Evolutionary conservation across 179 eudicot genomes (phyloP).

Genomic region (Camellia oleifera): DNA sequence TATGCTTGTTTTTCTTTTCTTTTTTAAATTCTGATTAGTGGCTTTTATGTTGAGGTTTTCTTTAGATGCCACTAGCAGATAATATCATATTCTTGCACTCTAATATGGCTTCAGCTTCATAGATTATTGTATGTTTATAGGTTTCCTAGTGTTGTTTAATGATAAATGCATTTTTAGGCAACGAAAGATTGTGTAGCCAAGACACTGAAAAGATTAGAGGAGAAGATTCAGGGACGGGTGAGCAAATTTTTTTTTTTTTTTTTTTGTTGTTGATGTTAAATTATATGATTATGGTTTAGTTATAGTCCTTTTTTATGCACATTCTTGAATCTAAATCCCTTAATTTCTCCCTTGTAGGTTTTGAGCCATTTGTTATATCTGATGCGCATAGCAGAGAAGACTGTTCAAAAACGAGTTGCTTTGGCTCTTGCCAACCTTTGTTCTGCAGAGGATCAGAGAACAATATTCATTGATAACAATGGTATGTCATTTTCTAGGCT

Average conservation of each 20-base stretch:
- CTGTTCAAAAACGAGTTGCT: constrained; percentile 69
- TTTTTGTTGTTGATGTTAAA: not conserved
- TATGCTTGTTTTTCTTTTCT: constrained; percentile 21
- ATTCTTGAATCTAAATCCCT: not conserved
- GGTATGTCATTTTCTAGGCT: constrained; percentile 28
- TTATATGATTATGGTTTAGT: not conserved
- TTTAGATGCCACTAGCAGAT: not conserved
- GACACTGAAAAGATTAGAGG: constrained; percentile 91
- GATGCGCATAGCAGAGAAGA: constrained; percentile 72
- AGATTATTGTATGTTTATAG: not conserved
- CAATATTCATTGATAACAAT: constrained; percentile 64
- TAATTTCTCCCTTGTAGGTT: constrained; percentile 39
- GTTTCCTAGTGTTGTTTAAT: constrained; percentile 6
- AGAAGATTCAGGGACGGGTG: constrained; percentile 91
- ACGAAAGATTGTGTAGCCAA: constrained; percentile 92
- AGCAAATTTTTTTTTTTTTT: constrained; percentile 24
- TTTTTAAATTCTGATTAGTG: not conserved
- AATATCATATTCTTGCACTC: not conserved
- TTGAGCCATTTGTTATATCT: constrained; percentile 73
- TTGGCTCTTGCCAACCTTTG: constrained; percentile 97
- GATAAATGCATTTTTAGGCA: constrained; percentile 44
- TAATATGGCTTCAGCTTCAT: not conserved
- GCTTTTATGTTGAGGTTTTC: constrained; percentile 5
- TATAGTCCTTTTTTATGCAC: not conserved
- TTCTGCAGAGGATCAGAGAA: constrained; percentile 70